Evolutionary conservation across 768 basidiomycete genomes (phyloP).

Genomic region (Galerina marginata): DNA sequence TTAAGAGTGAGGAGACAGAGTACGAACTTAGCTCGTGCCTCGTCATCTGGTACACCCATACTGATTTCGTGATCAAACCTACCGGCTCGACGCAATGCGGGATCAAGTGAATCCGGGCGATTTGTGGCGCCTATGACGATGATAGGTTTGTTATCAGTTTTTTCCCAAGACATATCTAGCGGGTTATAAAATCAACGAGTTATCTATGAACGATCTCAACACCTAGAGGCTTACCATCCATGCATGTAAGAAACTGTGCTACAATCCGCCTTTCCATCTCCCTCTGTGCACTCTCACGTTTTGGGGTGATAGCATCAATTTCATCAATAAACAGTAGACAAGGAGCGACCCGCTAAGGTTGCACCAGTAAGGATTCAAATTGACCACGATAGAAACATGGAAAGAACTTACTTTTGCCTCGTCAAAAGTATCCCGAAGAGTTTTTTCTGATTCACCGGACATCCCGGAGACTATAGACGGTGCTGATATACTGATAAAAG

Average conservation of each 20-base stretch:
- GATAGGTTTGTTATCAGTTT: conserved; percentile 89
- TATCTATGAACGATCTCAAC: background rate
- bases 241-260: conserved; percentile 96
- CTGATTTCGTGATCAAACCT: conserved; percentile 98
- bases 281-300: conserved; percentile 95
- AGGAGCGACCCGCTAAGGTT: conserved; percentile 77
- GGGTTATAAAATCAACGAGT: background rate
- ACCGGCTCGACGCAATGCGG: conserved; percentile 91
- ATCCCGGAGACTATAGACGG: conserved; percentile 97
- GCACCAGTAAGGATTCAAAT: background rate
- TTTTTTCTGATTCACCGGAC: conserved; percentile 99
- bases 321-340: conserved; percentile 97
- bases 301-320: conserved; percentile 97
- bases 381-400: background rate
- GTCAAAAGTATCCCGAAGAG: conserved; percentile 93
- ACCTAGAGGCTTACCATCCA: conserved; percentile 77
- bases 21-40: conserved; percentile 84
- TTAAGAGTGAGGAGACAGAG: background rate
- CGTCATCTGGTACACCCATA: conserved; percentile 95
- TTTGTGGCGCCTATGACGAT: conserved; percentile 98
- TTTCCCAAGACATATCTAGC: conserved; percentile 93
- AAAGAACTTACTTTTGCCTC: conserved; percentile 80
- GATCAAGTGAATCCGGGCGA: conserved; percentile 92
- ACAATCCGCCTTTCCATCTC: conserved; percentile 99
- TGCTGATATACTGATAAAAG: conserved; percentile 94